Base-by-base conservation (phyloP, 75 land plant genomes). In the Selaginella tamariscina region DNA sequence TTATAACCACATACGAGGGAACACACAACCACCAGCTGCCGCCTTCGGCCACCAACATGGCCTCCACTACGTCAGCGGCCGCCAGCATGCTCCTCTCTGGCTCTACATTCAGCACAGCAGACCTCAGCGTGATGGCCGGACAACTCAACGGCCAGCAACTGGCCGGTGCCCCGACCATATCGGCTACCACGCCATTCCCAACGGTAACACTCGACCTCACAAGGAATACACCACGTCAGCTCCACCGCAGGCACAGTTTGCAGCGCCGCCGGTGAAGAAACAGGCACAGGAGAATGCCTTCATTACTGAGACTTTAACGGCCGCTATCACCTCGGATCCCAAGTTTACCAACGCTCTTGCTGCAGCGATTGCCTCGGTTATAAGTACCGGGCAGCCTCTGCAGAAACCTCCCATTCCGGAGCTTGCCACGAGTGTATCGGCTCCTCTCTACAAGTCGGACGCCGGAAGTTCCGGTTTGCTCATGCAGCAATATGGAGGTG, bases 131-230 rank as follows among this genome's bases (percentile, higher is more conserved):
- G 11, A 39, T 39, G 49, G 49, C 49, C 49, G 49, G 49, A 15
- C 5, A 5, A 15, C 49, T 39, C 11, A n/a, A n/a, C n/a, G n/a
- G n/a, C n/a, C n/a, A n/a, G n/a, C n/a, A n/a, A n/a, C n/a, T n/a
- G n/a, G 15, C 49, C 49, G 49, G 49, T 5, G 49, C 49, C 11
- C 49, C 49, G 15, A 85, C 84, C 33, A 87, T 90, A 22, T 90
- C 96, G 1, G 96, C 96, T 1, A 87, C 96, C 2, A 91, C 96
- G 0, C 87, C 94, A 26, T 88, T 90, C 67, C 96, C 96, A 2
- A 90, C 91, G n/a, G 84, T 88, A 27, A 90, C 96, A 9, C 55
- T 88, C 24, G 92, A 90, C 70, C 81, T 88, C 62, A 88, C 88
- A 9, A 81, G 70, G 27, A 55, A 71, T 24, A 81, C 92, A n/a